Base-by-base conservation (phyloP, 2,329 filamentous ascomycete species). In the Dothideomycetes sp. region DNA sequence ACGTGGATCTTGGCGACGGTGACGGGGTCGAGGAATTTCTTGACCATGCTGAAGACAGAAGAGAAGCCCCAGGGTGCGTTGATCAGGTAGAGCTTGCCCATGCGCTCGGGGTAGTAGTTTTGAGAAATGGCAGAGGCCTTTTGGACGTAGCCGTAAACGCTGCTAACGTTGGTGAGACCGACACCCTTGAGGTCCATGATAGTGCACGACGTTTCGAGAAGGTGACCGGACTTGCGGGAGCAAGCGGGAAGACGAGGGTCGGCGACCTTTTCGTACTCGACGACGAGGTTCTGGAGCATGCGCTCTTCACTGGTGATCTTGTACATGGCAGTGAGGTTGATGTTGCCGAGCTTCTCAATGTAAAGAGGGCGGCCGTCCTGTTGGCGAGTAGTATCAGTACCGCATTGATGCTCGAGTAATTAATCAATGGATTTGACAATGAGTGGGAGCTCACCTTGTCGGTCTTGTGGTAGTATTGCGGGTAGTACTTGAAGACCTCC, bases 131-230 rank as follows among this genome's bases (percentile, higher is more conserved):
- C 80, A 23, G 86, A 91, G 32, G 86, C 87, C 60, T 82, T 76
- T 56, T 78, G 78, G 52, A 98, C 76, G 69, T 95, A 96, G 41
- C 78, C 74, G 70, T 93, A 94, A 44, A 95, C 89, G 47, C 82
- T 82, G 47, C 78, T 74, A 30, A 85, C 80, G 65, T 83, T 91
- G 60, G 72, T 74, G 53, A 96, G 68, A 45, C 85, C 85, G 17
- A 98, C 88, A 47, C 88, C 88, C 71, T 94, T 94, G 63, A 95
- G 75, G 65, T 98, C 91, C 82, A 96, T 91, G 67, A 98, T 87
- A 49, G 84, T 89, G 79, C 91, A 96, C 71, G 86, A 95, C 17
- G 91, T 98, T 72, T 98, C 91, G 56, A 95, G 81, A 44, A 98
- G 79, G 57, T 82, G 77, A 55, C 84, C 86, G 17, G 81, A 72